Conservation (phyloP, 352 stramenopile genomes). For the Saprolegnia parasitica region DNA sequence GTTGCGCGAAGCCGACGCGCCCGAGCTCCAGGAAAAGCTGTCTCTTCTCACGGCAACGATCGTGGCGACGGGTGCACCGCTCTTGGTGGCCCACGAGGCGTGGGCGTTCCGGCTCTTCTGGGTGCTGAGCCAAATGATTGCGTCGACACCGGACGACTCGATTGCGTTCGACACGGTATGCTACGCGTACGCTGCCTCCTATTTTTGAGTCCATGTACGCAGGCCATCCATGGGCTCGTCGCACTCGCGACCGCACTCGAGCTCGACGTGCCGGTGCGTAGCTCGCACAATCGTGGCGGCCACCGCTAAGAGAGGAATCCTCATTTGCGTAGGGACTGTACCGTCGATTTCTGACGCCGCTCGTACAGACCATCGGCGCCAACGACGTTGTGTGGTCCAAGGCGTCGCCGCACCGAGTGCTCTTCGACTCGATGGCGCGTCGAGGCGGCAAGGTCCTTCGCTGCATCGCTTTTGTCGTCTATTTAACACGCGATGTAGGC, state of each 20-base stretch:
- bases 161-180: conserved; percentile 50
- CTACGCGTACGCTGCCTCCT: too few species aligned
- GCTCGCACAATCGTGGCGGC: background rate
- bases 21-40: conserved; percentile 66
- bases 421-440: conserved; percentile 77
- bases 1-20: conserved; percentile 62
- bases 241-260: conserved; percentile 37
- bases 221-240: conserved; percentile 42
- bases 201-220: too few species aligned
- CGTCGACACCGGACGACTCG: conserved; percentile 46
- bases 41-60: conserved; percentile 43
- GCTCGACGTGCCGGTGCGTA: conserved; percentile 40
- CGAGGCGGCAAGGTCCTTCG: conserved; percentile 56
- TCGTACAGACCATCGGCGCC: conserved; percentile 51
- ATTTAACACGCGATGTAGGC: conserved; percentile 41
- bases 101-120: conserved; percentile 72
- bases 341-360: conserved; percentile 41
- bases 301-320: background rate
- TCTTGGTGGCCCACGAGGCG: conserved; percentile 44
- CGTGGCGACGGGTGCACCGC: conserved; percentile 44
- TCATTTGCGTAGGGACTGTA: conserved; percentile 47
- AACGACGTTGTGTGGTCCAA: conserved; percentile 55
- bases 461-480: too few species aligned
- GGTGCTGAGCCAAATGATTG: conserved; percentile 71
- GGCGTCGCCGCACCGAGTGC: conserved; percentile 45